Evolutionary conservation across 805 yeast species (phyloP), one percentile per base, ranked within the genome.

Genomic region (Cyberlindnera petersonii): DNA sequence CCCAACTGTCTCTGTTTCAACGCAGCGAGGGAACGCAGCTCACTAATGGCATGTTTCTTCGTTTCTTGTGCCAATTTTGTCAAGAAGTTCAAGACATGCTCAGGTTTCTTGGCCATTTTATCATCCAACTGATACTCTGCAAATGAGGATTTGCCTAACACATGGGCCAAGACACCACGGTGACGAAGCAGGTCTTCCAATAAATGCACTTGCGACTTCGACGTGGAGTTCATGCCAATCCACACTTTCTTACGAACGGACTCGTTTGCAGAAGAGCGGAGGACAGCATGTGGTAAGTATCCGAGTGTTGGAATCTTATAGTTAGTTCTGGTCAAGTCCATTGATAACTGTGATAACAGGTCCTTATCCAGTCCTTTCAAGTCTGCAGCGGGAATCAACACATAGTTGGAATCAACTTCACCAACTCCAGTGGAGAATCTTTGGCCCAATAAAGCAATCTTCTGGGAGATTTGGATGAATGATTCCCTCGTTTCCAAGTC

Each of bases 31-130:
- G 58, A 48, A 39, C 61, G 62, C 9, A 88, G 53, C 60, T 91
- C 97, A 5, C 62, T 52, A 5, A 68, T 59, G 0, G 93, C 85
- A 15, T 72, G 72, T 0, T 71, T 76, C 41, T 56, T 70, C 38
- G 71, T 72, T 46, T 68, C 69, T 3, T 60, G 58, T 9, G 82
- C 75, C 37, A 89, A 60, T 28, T 79, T 77, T 3, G 67, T 61
- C 37, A 93, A 63, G 48, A 93, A 88, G 9, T 79, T 68, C 44
- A 68, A 59, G 3, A 89, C 98, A 52, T 86, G 79, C 26, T 75
- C 77, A 0, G 96, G 94, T 9, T 63, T 71, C 45, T 79, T 79
- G 8, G 95, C 95, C 95, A 93, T 86, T 59, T 93, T 93, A 45
- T 87, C 95, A 44, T 77, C 78, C 24, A 93, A 64, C 55, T 86